phyloP scores from a whole-genome alignment of 164 flowering plant genomes.

The Magnolia kwangsiensis region DNA sequence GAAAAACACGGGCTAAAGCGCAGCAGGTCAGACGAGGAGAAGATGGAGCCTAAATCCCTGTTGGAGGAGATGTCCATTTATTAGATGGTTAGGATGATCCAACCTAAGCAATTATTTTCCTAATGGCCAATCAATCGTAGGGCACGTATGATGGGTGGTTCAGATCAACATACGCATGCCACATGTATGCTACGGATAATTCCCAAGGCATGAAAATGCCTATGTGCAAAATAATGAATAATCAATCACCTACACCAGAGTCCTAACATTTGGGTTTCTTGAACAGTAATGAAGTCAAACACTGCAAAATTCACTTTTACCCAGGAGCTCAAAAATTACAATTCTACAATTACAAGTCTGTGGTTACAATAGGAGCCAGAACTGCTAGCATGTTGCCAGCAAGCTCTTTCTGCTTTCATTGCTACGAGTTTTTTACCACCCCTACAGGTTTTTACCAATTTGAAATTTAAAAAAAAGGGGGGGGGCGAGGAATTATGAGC shows the following conservation, averaged over 20 bases:
- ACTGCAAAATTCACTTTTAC: neutral
- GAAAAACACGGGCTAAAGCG: too few species aligned
- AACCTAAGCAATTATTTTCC: too few species aligned
- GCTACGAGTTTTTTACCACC: neutral
- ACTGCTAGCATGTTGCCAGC: neutral
- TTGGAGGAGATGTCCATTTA: too few species aligned
- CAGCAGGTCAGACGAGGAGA: too few species aligned
- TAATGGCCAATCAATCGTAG: too few species aligned
- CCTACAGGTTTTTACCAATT: neutral
- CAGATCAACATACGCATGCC: too few species aligned
- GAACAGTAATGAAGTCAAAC: neutral
- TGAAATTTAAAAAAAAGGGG: neutral
- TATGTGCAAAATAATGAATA: neutral
- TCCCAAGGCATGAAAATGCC: too few species aligned
- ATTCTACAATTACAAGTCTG: neutral
- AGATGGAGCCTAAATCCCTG: too few species aligned
- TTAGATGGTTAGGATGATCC: too few species aligned
- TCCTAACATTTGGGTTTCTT: neutral
- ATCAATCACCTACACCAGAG: neutral
- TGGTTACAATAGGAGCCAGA: neutral
- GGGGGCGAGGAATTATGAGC: neutral
- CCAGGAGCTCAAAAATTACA: neutral
- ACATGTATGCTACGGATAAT: too few species aligned
- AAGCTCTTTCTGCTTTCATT: neutral
- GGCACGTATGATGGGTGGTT: too few species aligned